Percentiles rank a stretch among this genome's conserved stretches.
phyloP scores from a whole-genome alignment of 345 rosid species.

The Euphorbia peplus region DNA sequence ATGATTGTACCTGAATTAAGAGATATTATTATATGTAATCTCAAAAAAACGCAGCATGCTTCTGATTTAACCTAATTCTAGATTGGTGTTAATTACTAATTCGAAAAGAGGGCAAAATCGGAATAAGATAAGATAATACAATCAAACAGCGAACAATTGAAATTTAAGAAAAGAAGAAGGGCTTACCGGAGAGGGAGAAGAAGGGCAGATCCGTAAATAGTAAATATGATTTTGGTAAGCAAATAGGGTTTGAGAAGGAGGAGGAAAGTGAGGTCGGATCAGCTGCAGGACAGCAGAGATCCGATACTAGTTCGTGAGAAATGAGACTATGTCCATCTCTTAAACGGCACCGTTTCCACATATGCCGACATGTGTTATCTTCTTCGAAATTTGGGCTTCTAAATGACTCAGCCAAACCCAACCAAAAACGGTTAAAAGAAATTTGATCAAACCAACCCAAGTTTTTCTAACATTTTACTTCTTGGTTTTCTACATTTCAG shows the following conservation, averaged over 20 bases:
- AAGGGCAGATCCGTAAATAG: not conserved
- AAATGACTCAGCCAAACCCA: too few relatives aligned
- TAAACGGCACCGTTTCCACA: not conserved
- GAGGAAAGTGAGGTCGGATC: not conserved
- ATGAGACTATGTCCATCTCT: not conserved
- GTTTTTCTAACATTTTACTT: too few relatives aligned
- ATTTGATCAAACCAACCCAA: too few relatives aligned
- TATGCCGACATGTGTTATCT: not conserved
- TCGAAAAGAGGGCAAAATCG: not conserved
- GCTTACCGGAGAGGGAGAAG: conserved; percentile 1
- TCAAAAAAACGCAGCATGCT: not conserved
- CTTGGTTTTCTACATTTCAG: too few relatives aligned
- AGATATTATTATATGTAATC: too few relatives aligned
- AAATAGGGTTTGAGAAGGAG: not conserved
- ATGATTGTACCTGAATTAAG: not conserved
- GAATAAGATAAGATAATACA: not conserved
- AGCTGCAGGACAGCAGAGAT: not conserved
- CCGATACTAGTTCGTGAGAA: not conserved
- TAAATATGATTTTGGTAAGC: too few relatives aligned
- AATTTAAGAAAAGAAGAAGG: not conserved
- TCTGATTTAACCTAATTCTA: not conserved
- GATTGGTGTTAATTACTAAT: not conserved
- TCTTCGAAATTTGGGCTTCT: not conserved
- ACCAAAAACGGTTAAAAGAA: too few relatives aligned
- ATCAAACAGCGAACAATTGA: not conserved